phyloP scores from a whole-genome alignment of 2,329 filamentous ascomycete species.

The Lasiodiplodia gonubiensis region DNA sequence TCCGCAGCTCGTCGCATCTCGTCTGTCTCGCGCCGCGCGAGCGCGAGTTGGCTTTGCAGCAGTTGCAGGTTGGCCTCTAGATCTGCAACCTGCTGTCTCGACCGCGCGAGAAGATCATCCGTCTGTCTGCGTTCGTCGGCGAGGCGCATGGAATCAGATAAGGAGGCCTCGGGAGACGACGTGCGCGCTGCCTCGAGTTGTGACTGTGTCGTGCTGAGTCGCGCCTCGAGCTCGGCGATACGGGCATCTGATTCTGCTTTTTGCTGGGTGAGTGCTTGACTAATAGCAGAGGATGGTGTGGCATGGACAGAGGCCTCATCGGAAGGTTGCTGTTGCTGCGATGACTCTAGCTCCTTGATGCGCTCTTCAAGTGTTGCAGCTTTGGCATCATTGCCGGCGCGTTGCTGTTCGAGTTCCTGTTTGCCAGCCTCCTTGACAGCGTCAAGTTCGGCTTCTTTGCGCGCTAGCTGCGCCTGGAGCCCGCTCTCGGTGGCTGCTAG shows the following conservation, averaged over 20 bases:
- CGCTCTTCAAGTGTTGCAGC: constrained; percentile 6
- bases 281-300: neutral
- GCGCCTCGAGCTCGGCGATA: constrained; percentile 27
- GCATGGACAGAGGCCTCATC: neutral
- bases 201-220: constrained; percentile 4
- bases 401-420: constrained; percentile 24
- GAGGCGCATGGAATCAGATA: neutral
- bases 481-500: constrained; percentile 22
- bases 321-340: neutral
- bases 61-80: constrained; percentile 21
- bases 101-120: constrained; percentile 13
- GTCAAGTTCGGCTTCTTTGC: constrained; percentile 24
- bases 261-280: constrained; percentile 6
- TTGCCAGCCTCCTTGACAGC: neutral
- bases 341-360: neutral
- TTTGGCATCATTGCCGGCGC: constrained; percentile 17
- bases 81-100: constrained; percentile 14
- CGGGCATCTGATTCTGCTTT: constrained; percentile 21
- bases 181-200: constrained; percentile 16
- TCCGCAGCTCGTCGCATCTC: neutral
- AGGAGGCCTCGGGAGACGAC: neutral
- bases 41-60: constrained; percentile 14
- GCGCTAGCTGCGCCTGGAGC: constrained; percentile 13
- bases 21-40: constrained; percentile 5
- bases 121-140: constrained; percentile 9